These are phyloP conservation scores for Nymphaea colorata DNA, from an alignment of 164 flowering plant species.

Conservation along the genomic window DNA sequence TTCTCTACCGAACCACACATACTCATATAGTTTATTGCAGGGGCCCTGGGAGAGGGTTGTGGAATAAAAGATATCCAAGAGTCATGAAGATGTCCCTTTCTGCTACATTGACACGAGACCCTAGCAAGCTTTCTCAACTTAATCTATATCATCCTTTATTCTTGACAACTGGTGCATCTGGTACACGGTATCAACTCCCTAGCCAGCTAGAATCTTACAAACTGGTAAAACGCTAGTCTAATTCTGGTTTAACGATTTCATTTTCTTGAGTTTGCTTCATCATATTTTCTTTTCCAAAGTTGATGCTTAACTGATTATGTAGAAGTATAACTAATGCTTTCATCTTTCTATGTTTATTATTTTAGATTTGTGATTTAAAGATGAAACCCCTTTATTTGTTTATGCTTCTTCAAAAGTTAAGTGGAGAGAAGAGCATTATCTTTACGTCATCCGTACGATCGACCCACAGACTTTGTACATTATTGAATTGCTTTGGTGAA, in stretches of 20 bases:
- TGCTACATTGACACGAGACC: conserved; percentile 88
- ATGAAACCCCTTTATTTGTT: conserved; percentile 68
- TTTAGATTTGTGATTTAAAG: conserved; percentile 68
- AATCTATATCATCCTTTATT: conserved; percentile 81
- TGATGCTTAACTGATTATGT: neutral
- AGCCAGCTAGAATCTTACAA: conserved; percentile 60
- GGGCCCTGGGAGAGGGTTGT: conserved; percentile 79
- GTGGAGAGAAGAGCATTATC: conserved; percentile 67
- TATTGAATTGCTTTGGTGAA: conserved; percentile 56
- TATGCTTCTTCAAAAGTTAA: conserved; percentile 52
- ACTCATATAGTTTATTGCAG: conserved; percentile 24
- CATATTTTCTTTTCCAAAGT: neutral
- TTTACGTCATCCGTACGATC: conserved; percentile 80
- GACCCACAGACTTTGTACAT: conserved; percentile 59
- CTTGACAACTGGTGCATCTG: conserved; percentile 46
- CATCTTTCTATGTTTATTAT: neutral
- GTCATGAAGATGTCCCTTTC: conserved; percentile 80
- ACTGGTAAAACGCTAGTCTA: conserved; percentile 31
- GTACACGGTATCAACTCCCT: conserved; percentile 59
- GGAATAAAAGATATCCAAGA: conserved; percentile 64
- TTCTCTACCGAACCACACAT: neutral
- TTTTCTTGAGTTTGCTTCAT: neutral
- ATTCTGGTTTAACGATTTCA: too few species aligned
- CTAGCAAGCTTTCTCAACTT: conserved; percentile 85
- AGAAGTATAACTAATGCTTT: neutral